Percentiles rank a stretch among this genome's conserved stretches.
Conservation (phyloP, 202 grass and related monocot species). For the Schoenoplectus tabernaemontani region DNA sequence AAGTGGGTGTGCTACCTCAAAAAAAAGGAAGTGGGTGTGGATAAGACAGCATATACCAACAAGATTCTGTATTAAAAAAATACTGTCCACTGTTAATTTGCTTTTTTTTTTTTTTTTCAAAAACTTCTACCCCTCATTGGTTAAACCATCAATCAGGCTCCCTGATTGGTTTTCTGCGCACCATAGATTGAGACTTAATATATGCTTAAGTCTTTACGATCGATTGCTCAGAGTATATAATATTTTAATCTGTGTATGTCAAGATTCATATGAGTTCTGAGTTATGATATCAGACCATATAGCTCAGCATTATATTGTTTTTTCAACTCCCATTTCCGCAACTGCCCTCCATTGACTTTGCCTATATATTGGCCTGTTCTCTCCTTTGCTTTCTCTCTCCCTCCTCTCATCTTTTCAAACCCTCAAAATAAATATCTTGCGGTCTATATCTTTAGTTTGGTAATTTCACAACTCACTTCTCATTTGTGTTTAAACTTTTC, state of each 20-base stretch:
- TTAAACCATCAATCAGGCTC: neutral
- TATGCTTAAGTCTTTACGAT: neutral
- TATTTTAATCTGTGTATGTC: neutral
- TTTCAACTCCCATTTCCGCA: neutral
- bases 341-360: constrained; percentile 8
- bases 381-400: neutral
- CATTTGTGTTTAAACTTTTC: neutral
- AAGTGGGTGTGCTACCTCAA: neutral
- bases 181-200: neutral
- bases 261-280: too few species aligned
- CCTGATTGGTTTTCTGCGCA: neutral
- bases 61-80: constrained; percentile 20
- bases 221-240: neutral
- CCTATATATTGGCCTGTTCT: constrained; percentile 7
- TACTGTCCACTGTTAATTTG: neutral
- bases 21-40: too few species aligned
- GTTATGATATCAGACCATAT: too few species aligned
- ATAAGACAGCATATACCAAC: constrained; percentile 17
- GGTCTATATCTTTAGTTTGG: neutral
- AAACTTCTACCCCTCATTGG: neutral
- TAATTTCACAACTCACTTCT: neutral
- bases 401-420: neutral
- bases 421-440: neutral
- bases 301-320: too few species aligned
- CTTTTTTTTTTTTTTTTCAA: neutral